Evolutionary conservation across 2,329 filamentous ascomycete species (phyloP), one percentile per base, ranked within the genome.

Genomic region (Pseudocercospora macadamiae): DNA sequence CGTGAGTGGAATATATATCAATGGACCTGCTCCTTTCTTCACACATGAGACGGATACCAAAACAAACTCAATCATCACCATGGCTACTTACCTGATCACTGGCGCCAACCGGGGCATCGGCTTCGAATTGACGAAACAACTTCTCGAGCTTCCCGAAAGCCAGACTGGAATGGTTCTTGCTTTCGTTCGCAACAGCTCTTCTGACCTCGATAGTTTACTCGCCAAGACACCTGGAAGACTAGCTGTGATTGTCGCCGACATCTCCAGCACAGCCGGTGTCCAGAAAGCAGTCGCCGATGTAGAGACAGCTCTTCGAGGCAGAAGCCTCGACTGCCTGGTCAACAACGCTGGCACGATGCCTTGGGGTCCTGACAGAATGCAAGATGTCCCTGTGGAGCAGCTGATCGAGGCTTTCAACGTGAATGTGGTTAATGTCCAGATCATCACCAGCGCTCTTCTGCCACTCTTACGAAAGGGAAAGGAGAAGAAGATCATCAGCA

Each of bases 51-150:
- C n/a, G n/a, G n/a, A n/a, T n/a, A n/a, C n/a, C n/a, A n/a, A n/a
- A n/a, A n/a, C n/a, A n/a, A n/a, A n/a, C n/a, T n/a, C n/a, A n/a
- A n/a, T n/a, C n/a, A n/a, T n/a, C n/a, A 37, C 34, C 14, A 37
- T 37, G 34, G 34, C 34, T n/a, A 37, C 34, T n/a, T 37, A 37
- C 10, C 70, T 87, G 44, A 79, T 87, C 61, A 87, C 85, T 1
- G 85, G 85, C 32, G 84, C 60, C 10, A 71, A 72, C 53, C 85
- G 80, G 0, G 85, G 85, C 12, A 78, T 88, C 25, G 86, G 86
- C 2, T 81, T 79, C 44, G 80, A 87, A 63, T 79, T 77, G 4
- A 79, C 86, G 49, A 84, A 82, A 60, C 79, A 82, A 1, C 74
- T 88, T 0, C 73, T 78, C 42, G 32, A 44, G 6, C 28, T 68